Conservation (phyloP, 208 protist species). For the Herpetomonas samuelpessoai region DNA sequence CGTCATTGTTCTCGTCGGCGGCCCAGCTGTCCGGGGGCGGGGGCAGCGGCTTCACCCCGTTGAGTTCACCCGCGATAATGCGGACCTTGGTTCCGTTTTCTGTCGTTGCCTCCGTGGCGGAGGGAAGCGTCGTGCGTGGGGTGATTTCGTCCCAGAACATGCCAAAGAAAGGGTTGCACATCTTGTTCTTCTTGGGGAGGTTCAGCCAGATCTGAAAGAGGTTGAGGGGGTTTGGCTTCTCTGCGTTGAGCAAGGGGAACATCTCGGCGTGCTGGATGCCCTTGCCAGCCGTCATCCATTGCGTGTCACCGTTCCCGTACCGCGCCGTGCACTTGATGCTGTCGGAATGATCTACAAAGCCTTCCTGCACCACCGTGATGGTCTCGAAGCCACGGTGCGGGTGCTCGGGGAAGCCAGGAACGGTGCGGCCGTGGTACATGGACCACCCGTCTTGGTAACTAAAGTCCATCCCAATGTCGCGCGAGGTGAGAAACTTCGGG, state of each 20-base stretch:
- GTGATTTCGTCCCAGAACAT: slow-evolving; percentile 55
- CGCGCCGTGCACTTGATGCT: slow-evolving; percentile 61
- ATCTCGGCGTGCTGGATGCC: slow-evolving; percentile 90
- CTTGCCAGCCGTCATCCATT: slow-evolving; percentile 92
- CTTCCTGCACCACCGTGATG: slow-evolving; percentile 77
- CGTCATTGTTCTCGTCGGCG: slow-evolving; percentile 23
- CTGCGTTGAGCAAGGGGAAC: slow-evolving; percentile 35
- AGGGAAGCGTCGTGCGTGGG: slow-evolving; percentile 20
- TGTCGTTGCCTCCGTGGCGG: background rate
- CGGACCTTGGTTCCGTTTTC: slow-evolving; percentile 14
- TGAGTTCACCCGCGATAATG: slow-evolving; percentile 25
- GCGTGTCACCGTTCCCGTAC: slow-evolving; percentile 73
- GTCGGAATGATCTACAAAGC: slow-evolving; percentile 80
- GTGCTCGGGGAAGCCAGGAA: slow-evolving; percentile 83
- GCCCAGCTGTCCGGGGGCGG: slow-evolving; percentile 67
- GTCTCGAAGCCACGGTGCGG: slow-evolving; percentile 90
- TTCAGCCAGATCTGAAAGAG: slow-evolving; percentile 92
- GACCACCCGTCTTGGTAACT: slow-evolving; percentile 56
- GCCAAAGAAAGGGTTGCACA: slow-evolving; percentile 66
- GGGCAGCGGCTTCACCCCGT: slow-evolving; percentile 40
- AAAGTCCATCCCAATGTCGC: slow-evolving; percentile 63
- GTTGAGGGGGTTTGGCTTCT: slow-evolving; percentile 36
- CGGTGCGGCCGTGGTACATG: slow-evolving; percentile 63
- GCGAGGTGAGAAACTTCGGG: slow-evolving; percentile 22
- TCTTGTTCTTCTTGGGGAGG: slow-evolving; percentile 72